Evolutionary conservation across 352 stramenopile species (phyloP).

Genomic region (Pythium rhizo-oryzae): DNA sequence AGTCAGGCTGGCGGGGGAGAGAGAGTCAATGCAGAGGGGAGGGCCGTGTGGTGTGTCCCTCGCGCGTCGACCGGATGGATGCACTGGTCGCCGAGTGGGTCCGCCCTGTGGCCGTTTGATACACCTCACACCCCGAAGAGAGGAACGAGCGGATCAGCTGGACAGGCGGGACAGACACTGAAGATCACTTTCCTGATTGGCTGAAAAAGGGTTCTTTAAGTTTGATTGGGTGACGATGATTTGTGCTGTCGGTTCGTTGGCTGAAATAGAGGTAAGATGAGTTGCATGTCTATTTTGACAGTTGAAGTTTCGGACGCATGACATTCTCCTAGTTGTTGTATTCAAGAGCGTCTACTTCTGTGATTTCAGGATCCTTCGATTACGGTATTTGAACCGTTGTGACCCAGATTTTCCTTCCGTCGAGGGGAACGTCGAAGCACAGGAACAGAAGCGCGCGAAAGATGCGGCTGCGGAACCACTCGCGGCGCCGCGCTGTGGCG

Average conservation of each 20-base stretch:
- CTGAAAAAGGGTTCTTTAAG: not conserved
- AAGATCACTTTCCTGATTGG: conserved; percentile 6
- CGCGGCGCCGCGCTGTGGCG: conserved; percentile 9
- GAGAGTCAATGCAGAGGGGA: not conserved
- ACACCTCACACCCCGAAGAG: too few species aligned
- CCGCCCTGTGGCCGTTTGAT: conserved; percentile 7
- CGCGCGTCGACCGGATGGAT: conserved; percentile 20
- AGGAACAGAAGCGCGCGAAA: conserved; percentile 1
- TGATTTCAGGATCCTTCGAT: not conserved
- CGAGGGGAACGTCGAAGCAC: not conserved
- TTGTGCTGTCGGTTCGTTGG: not conserved
- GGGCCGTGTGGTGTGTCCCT: conserved; percentile 10
- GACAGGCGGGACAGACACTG: not conserved
- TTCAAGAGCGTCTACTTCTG: not conserved
- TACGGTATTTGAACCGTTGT: not conserved
- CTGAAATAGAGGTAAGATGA: not conserved
- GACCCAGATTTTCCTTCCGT: too few species aligned
- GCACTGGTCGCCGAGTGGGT: conserved; percentile 6
- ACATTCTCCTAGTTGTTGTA: conserved; percentile 1
- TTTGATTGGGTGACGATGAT: conserved; percentile 1
- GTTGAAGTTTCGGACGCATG: conserved; percentile 23
- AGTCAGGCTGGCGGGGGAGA: not conserved
- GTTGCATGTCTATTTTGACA: conserved; percentile 16
- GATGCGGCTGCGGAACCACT: conserved; percentile 27
- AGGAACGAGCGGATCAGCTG: conserved; percentile 17